Evolutionary conservation across 2,329 filamentous ascomycete genomes (phyloP).

Genomic region (Aureobasidium sp.): DNA sequence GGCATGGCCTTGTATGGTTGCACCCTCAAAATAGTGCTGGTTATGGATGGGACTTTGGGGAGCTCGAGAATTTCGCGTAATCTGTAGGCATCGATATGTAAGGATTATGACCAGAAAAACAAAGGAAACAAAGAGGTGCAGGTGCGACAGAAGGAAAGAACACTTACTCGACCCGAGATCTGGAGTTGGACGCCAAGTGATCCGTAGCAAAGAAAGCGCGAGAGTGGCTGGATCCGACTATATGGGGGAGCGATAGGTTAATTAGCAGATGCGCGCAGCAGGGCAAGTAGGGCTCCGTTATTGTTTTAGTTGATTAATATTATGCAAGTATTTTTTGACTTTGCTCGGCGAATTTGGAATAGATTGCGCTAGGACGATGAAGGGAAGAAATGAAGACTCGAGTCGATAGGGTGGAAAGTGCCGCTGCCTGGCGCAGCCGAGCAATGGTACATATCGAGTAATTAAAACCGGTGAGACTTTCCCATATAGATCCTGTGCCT

Average conservation of each 20-base stretch:
- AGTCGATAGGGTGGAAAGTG: conserved; percentile 13
- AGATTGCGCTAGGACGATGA: conserved; percentile 15
- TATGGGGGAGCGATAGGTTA: conserved; percentile 14
- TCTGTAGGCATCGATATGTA: conserved; percentile 20
- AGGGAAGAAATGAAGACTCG: conserved; percentile 11
- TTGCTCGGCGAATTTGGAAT: conserved; percentile 15
- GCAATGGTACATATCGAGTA: conserved; percentile 2
- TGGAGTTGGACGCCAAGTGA: conserved; percentile 25
- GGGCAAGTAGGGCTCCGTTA: conserved; percentile 8
- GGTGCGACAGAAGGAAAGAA: conserved; percentile 6
- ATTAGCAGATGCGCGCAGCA: conserved; percentile 11
- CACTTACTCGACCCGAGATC: conserved; percentile 29
- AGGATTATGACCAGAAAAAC: conserved; percentile 15
- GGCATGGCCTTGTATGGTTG: conserved; percentile 7
- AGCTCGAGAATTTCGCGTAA: conserved; percentile 33
- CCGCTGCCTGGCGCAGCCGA: conserved; percentile 9
- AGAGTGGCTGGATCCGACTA: conserved; percentile 30
- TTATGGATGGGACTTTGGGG: conserved; percentile 16
- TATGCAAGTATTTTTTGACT: conserved; percentile 15
- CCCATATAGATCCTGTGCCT: conserved; percentile 8
- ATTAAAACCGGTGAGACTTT: conserved; percentile 11
- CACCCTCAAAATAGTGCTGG: conserved; percentile 15
- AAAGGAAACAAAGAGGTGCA: conserved; percentile 12
- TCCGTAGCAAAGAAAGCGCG: conserved; percentile 26
- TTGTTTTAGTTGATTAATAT: conserved; percentile 13